Evolutionary conservation across 441 rosid species (phyloP), one percentile per base, ranked within the genome.

Genomic region (Eugenia klotzschiana): DNA sequence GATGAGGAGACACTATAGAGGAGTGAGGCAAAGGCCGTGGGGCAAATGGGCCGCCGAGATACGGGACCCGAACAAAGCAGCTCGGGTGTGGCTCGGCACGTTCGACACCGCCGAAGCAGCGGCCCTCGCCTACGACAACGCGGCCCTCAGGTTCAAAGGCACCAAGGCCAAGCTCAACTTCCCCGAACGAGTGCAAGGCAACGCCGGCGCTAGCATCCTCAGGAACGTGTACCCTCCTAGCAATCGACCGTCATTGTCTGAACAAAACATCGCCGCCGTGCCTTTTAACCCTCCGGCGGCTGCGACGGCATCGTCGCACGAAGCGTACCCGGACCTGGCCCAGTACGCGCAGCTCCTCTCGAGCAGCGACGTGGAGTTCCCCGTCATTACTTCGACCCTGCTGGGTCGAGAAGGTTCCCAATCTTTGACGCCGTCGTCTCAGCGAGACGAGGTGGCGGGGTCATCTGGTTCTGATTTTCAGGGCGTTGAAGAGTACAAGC

Each of bases 321-420:
- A 23, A 23, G 77, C 54, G 2, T 84, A 60, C 41, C 86, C 86
- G 5, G 50, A 84, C 82, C 20, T 84, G 53, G 15, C 37, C 37
- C 86, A 84, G 82, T 84, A 84, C 27, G 86, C 86, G 27, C 96
- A 93, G 54, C 88, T 96, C 54, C 94, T 96, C 51, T 92, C 98
- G 14, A 72, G 84, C 79, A 89, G 95, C 1, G 90, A 84, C 64
- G 96, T 91, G 22, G 92, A 89, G 87, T 85, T 94, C 57, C 91
- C 93, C 1, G 89, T 87, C 82, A 88, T 90, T 86, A 87, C 94
- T 50, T 94, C 97, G 5, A 93, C 79, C 87, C 93, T 94, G 80
- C 90, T 89, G 55, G 88, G 84, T 77, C 89, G 87, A n/a, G 89
- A 88, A 26, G 86, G 81, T 69, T 80, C 90, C 86, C 88, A 90